A percentile compares a stretch with the other conserved stretches of the same genome.
Evolutionary conservation across 257 asterid genomes (phyloP).

Genomic region (Nemophila menziesii): DNA sequence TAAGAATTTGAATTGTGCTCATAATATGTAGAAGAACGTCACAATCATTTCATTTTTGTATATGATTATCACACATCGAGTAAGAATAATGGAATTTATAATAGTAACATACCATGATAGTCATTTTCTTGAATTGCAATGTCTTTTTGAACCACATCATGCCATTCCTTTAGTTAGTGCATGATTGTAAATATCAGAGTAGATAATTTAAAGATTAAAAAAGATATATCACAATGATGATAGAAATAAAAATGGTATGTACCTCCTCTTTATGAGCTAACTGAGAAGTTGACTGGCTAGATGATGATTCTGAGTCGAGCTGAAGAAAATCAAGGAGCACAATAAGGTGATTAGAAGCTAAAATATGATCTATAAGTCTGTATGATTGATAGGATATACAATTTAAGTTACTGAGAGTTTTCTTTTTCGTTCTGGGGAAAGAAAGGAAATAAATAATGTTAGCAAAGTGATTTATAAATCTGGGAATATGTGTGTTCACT

Average conservation of each 20-base stretch:
- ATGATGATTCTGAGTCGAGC: conserved; percentile 38
- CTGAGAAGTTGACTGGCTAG: conserved; percentile 28
- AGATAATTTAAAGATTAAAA: conserved; percentile 1
- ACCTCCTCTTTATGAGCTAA: conserved; percentile 37
- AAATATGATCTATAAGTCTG: too few species aligned
- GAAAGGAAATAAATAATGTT: too few species aligned
- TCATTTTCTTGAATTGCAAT: conserved; percentile 6
- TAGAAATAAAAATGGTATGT: conserved; percentile 3
- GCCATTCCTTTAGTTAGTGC: conserved; percentile 21
- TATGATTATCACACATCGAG: conserved; percentile 4
- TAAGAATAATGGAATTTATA: conserved; percentile 6
- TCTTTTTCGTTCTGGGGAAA: too few species aligned
- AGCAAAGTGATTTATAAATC: too few species aligned
- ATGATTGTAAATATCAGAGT: conserved; percentile 13
- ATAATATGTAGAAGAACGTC: background rate
- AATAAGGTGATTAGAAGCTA: conserved; percentile 3
- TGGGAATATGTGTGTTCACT: too few species aligned
- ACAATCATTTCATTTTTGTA: conserved; percentile 1
- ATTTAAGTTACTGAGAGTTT: too few species aligned
- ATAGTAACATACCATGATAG: conserved; percentile 19
- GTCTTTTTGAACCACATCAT: conserved; percentile 26
- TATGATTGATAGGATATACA: too few species aligned
- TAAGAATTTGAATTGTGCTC: too few species aligned
- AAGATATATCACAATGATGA: background rate
- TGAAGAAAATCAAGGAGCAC: conserved; percentile 12